Evolutionary conservation across 2,329 filamentous ascomycete species (phyloP).

Genomic region (Emergomyces orientalis): DNA sequence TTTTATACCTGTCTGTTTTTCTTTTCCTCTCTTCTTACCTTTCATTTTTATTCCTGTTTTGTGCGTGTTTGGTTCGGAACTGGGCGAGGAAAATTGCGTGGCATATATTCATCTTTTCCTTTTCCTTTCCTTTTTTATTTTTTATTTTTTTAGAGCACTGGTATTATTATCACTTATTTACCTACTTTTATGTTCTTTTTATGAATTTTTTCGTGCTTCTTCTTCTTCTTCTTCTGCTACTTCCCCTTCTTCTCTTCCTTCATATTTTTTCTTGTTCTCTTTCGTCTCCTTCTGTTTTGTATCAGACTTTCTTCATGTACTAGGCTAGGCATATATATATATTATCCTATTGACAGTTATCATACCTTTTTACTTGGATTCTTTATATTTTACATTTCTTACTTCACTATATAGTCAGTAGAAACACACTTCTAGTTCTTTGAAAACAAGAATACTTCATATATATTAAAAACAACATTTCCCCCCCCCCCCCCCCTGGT

Average conservation of each 20-base stretch:
- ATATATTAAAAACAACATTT: no score
- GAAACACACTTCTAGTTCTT: no score
- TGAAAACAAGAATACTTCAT: no score
- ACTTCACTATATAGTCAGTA: no score
- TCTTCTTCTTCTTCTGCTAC: not conserved
- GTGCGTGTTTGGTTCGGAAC: not conserved
- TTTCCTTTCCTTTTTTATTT: not conserved
- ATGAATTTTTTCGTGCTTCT: not conserved
- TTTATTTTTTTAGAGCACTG: not conserved
- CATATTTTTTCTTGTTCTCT: not conserved
- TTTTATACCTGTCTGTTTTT: not conserved
- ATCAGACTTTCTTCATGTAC: not conserved
- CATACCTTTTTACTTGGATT: no score
- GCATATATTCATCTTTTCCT: not conserved
- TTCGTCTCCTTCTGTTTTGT: not conserved
- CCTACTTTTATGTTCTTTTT: no score
- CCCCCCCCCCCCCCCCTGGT: no score
- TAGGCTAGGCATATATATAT: not conserved
- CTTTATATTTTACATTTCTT: no score
- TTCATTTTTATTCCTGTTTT: not conserved
- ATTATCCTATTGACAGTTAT: no score
- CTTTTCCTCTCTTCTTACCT: not conserved
- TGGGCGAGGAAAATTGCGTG: not conserved
- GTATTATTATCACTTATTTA: not conserved
- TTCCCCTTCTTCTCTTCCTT: not conserved